phyloP scores from a whole-genome alignment of 2,329 filamentous ascomycete species.

The Reticulascus tulasneorum region DNA sequence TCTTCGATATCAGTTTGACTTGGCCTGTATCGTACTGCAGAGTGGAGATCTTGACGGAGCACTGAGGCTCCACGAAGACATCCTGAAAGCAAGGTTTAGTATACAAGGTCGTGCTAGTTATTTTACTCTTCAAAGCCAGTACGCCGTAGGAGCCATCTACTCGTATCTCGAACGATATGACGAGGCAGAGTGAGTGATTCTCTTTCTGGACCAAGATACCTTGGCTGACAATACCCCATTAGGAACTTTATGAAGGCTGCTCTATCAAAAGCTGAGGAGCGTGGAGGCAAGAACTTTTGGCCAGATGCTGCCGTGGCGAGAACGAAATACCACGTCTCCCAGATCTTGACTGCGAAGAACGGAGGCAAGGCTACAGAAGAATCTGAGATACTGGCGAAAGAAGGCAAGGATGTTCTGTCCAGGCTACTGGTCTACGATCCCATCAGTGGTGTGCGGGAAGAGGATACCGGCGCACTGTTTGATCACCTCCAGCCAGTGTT shows the following conservation, averaged over 20 bases:
- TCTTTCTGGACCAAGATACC: not conserved
- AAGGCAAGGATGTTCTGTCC: slow-evolving; percentile 5
- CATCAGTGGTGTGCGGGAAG: slow-evolving; percentile 2
- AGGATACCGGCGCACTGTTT: slow-evolving; percentile 6
- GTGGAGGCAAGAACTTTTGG: slow-evolving; percentile 5
- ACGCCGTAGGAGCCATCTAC: slow-evolving; percentile 13
- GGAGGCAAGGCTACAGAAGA: not conserved
- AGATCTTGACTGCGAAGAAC: not conserved
- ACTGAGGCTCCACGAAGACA: slow-evolving; percentile 12
- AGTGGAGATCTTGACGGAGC: slow-evolving; percentile 10
- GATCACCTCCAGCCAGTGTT: slow-evolving; percentile 10
- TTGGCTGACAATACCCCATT: not conserved
- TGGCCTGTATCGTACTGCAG: slow-evolving; percentile 16
- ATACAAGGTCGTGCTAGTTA: slow-evolving; percentile 11
- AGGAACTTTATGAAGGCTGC: slow-evolving; percentile 4
- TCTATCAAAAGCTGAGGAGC: not conserved
- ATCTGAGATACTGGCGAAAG: slow-evolving; percentile 2
- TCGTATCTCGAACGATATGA: slow-evolving; percentile 8
- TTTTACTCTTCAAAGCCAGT: slow-evolving; percentile 16
- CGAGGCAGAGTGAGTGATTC: slow-evolving; percentile 14
- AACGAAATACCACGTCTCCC: slow-evolving; percentile 5
- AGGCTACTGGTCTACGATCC: slow-evolving; percentile 6
- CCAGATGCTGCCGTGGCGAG: slow-evolving; percentile 6
- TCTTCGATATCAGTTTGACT: slow-evolving; percentile 14
- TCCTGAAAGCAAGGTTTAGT: slow-evolving; percentile 8